Evolutionary conservation across 768 basidiomycete genomes (phyloP), one percentile per base, ranked within the genome.

Genomic region (Leccinum pellstonianum): DNA sequence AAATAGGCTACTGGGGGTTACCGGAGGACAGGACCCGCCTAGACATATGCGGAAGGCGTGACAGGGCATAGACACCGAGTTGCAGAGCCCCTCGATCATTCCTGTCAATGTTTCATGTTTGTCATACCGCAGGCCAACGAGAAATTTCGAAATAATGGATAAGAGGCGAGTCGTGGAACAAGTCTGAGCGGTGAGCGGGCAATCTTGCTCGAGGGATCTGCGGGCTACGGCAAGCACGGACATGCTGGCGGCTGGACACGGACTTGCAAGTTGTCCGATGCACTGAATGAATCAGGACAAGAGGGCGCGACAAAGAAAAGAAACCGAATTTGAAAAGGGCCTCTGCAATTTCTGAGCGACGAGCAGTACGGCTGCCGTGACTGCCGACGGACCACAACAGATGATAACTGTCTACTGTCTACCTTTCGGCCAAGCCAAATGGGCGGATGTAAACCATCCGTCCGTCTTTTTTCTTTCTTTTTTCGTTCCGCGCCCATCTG

Each of bases 41-140:
- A 35, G 57, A 76, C 77, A 76, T 71, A 77, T 77, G 27, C 43
- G 74, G 77, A 65, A 70, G 17, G 29, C 49, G 37, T 52, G 57
- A 64, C 55, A 53, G 14, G 56, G 59, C 66, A 67, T 66, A 70
- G 69, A 59, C 51, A 60, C 64, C 64, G 63, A 65, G 58, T 64
- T 62, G 52, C 52, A 31, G 52, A 64, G 63, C 64, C 73, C 65
- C 69, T 74, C 78, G 81, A 81, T 81, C 79, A 78, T 55, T 65
- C 50, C 65, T 68, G 68, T 61, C 64, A 55, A 59, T 79, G 80
- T 81, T 79, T 82, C 79, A 79, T 62, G 67, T 69, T 67, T 73
- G 63, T 72, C 72, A 72, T 67, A 55, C 57, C 53, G 25, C 57
- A 27, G 49, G 27, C 53, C 47, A 53, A 56, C 53, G 57, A 61